phyloP scores from a whole-genome alignment of 768 basidiomycete species.

The Mycena crocata region DNA sequence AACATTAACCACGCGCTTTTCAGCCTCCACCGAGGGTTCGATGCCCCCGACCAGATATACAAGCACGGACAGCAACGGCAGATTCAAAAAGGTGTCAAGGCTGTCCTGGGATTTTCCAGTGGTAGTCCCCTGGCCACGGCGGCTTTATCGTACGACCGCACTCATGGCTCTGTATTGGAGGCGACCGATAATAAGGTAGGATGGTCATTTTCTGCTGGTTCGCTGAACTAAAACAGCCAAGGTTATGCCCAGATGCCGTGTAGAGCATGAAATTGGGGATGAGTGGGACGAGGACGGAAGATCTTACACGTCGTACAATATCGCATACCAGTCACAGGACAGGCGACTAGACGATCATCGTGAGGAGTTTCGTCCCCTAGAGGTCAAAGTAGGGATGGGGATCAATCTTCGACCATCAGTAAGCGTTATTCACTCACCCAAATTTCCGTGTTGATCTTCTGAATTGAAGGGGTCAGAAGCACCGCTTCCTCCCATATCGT shows the following conservation, averaged over 20 bases:
- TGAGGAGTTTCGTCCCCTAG: neutral
- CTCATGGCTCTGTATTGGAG: neutral
- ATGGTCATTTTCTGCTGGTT: neutral
- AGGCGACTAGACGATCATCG: neutral
- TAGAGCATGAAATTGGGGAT: neutral
- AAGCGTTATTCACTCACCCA: neutral
- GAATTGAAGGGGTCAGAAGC: neutral
- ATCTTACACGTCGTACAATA: constrained; percentile 16
- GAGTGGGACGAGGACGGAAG: constrained; percentile 3
- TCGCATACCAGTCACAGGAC: neutral
- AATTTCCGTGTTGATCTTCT: neutral
- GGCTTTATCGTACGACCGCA: neutral
- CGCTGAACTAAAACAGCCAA: neutral
- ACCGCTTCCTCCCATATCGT: constrained; percentile 9
- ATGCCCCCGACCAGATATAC: constrained; percentile 7
- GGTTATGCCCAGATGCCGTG: constrained; percentile 14
- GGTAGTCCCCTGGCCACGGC: neutral
- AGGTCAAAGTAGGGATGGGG: constrained; percentile 15
- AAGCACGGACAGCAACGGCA: constrained; percentile 5
- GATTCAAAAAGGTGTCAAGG: neutral
- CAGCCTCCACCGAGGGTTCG: constrained; percentile 13
- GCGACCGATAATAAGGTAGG: constrained; percentile 16
- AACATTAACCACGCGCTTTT: neutral
- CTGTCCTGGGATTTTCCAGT: neutral
- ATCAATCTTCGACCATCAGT: constrained; percentile 9